Conservation (phyloP, 371 early-diverging fungal species). For the Sporodiniella umbellata region DNA sequence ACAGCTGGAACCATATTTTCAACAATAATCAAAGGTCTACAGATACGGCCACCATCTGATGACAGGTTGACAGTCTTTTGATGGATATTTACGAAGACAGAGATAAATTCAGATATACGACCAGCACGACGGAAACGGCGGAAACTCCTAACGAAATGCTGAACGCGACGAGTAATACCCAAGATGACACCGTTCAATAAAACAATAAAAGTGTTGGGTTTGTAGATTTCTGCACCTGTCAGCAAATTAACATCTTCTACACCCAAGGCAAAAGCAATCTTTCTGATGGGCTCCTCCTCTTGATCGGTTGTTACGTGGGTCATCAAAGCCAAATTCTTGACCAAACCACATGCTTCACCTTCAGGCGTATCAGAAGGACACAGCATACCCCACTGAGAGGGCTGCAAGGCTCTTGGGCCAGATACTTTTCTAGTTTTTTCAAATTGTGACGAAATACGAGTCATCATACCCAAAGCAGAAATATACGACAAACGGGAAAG, state of each 20-base stretch:
- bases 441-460: constrained; percentile 98
- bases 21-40: constrained; percentile 97
- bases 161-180: constrained; percentile 82
- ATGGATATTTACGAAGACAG: constrained; percentile 86
- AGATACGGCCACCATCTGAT: constrained; percentile 98
- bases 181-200: constrained; percentile 92
- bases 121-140: constrained; percentile 86
- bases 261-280: constrained; percentile 80
- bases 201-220: constrained; percentile 72
- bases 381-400: constrained; percentile 99
- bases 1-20: constrained; percentile 78
- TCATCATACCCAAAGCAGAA: constrained; percentile 99
- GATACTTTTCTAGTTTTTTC: constrained; percentile 99
- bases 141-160: constrained; percentile 79
- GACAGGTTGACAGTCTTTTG: constrained; percentile 90
- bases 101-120: constrained; percentile 88
- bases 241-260: constrained; percentile 86
- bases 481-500: constrained; percentile 96
- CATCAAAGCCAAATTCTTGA: constrained; percentile 99
- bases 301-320: constrained; percentile 98
- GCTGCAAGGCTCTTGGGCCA: constrained; percentile 98
- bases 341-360: constrained; percentile 99
- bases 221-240: constrained; percentile 82
- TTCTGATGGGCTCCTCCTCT: constrained; percentile 76
- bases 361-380: constrained; percentile 99